Percentiles rank a stretch among this genome's conserved stretches.
Evolutionary conservation across 192 early-diverging fungal species (phyloP).

Genomic region (Coemansia erecta): DNA sequence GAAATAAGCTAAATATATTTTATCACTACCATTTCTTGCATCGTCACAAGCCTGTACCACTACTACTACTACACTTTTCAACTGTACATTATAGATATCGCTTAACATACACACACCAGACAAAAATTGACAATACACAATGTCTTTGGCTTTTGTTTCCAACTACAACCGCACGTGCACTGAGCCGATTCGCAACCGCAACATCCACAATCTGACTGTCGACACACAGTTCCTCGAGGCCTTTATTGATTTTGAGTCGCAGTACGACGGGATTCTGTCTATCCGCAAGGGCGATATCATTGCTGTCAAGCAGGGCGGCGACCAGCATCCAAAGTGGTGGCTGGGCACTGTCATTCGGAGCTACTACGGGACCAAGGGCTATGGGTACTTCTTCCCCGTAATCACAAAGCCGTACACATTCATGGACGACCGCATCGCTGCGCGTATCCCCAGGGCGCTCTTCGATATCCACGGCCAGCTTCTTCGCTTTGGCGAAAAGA

Average conservation of each 20-base stretch:
- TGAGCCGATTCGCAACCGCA: slow-evolving; percentile 8
- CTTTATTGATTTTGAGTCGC: slow-evolving; percentile 32
- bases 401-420: slow-evolving; percentile 38
- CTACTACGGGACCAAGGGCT: slow-evolving; percentile 37
- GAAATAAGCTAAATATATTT: too few relatives aligned
- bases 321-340: slow-evolving; percentile 38
- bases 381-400: slow-evolving; percentile 46
- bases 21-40: too few relatives aligned
- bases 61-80: too few relatives aligned
- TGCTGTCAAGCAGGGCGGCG: slow-evolving; percentile 25
- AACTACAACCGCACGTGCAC: background rate
- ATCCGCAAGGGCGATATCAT: slow-evolving; percentile 43
- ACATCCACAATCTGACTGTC: slow-evolving; percentile 19
- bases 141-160: slow-evolving; percentile 5
- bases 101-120: background rate
- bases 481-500: slow-evolving; percentile 10
- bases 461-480: slow-evolving; percentile 21
- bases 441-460: slow-evolving; percentile 31
- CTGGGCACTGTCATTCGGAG: slow-evolving; percentile 36
- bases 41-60: too few relatives aligned
- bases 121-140: slow-evolving; percentile 2
- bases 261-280: slow-evolving; percentile 32
- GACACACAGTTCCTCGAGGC: slow-evolving; percentile 44
- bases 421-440: slow-evolving; percentile 43
- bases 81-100: background rate